Evolutionary conservation across 208 protist genomes (phyloP), one percentile per base, ranked within the genome.

Genomic region (Trypanosoma platydactyli): DNA sequence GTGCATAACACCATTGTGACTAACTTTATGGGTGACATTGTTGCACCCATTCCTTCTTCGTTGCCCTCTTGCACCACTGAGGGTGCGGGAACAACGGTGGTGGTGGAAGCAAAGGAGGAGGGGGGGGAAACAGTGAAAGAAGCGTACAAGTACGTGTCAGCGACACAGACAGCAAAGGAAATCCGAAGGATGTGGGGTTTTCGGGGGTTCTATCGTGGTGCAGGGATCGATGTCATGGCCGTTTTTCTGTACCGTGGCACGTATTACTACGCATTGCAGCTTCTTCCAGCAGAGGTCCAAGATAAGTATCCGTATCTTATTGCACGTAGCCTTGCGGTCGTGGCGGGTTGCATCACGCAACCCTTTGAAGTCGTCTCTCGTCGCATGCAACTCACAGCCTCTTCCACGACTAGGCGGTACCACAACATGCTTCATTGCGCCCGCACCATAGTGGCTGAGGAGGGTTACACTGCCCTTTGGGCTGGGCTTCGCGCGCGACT

Each of bases 21-120:
- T 29, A 94, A 92, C 73, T 94, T 91, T 76, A 67, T 83, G 51
- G 85, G 70, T 16, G 89, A 94, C 59, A 83, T 94, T 63, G 77
- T 90, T 18, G 85, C 81, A 3, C 75, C 80, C 1, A 38, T 52
- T 38, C 33, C 33, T 38, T 38, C 33, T 9, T 38, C 33, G 33
- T 38, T 9, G 3, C 9, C 33, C 33, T 3, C 33, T 9, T 9
- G 9, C 33, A 3, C 33, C 9, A 3, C 9, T 38, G 33, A 9
- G 16, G 49, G 67, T 11, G 52, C 58, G 13, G 61, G 35, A 40
- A 51, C 35, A 13, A 45, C n/a, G 1, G 50, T 60, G 11, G 24
- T 49, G 15, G 27, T 20, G 40, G 48, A 58, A 16, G 35, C 5
- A 5, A 27, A 64, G 38, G 30, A 46, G 24, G 55, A 56, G 30